These are phyloP conservation scores for Coelastrella sp. DNA, from an alignment of 139 green algal genomes.

Conservation along the genomic window DNA sequence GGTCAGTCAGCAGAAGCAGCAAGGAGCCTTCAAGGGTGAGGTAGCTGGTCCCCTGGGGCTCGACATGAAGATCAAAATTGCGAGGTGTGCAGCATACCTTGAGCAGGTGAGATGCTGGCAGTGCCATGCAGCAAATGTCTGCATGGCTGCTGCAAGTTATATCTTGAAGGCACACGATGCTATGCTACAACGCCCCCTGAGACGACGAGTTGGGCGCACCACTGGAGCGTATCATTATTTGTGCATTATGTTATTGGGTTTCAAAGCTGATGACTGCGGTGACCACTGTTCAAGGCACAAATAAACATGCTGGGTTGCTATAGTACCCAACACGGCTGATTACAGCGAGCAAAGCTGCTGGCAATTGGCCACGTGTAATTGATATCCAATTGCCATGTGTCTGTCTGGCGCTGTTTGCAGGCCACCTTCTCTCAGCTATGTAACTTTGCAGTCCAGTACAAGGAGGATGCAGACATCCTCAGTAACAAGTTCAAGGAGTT, in stretches of 20 bases:
- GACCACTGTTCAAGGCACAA: no score
- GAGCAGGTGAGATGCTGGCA: slow-evolving; percentile 32
- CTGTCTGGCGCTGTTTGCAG: not conserved
- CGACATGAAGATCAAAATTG: slow-evolving; percentile 43
- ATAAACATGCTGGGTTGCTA: no score
- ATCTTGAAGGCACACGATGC: no score
- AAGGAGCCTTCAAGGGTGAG: slow-evolving; percentile 39
- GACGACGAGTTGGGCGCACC: no score
- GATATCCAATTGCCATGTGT: no score
- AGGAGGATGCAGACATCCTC: slow-evolving; percentile 4
- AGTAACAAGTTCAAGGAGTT: not conserved
- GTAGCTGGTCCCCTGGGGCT: slow-evolving; percentile 47
- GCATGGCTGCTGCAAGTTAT: no score
- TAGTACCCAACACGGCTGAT: no score
- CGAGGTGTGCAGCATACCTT: not conserved
- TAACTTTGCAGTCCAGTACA: slow-evolving; percentile 38
- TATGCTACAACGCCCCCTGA: no score
- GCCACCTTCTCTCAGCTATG: not conserved
- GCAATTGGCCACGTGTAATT: no score
- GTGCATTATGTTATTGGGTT: no score
- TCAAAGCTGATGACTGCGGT: no score
- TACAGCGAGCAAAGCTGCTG: not conserved
- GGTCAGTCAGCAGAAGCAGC: slow-evolving; percentile 54
- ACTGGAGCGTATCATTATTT: no score
- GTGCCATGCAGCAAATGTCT: not conserved